Base-by-base conservation (phyloP, 2,329 filamentous ascomycete species). In the Microsporum ferrugineum region DNA sequence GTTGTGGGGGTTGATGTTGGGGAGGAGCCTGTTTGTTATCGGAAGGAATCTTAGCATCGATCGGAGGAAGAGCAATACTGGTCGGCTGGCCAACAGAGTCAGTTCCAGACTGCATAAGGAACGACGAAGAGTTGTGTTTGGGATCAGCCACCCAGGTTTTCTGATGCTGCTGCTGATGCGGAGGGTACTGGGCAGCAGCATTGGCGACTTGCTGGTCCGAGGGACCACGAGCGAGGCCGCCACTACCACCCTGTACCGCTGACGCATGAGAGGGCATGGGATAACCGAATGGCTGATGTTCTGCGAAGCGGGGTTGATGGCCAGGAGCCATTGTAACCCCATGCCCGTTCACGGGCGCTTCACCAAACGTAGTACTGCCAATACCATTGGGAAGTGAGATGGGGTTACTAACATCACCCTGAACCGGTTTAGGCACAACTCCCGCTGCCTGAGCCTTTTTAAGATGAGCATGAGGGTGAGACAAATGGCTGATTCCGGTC, bases 401-500 rank as follows among this genome's bases (percentile, higher is more conserved):
- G 69, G 71, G 68, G 67, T 69, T 76, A 73, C 72, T 75, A 70
- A 76, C 76, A 75, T 74, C 74, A 72, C 74, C 74, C 72, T 75
- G 72, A 67, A 73, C 66, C 64, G 72, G 68, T 66, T 77, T 77
- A 27, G 69, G 71, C 63, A 74, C 68, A 67, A 75, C 73, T 36
- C 71, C 73, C 63, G 74, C 75, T 61, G 75, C 75, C 69, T 78
- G 78, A 69, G 75, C 74, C 78, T 91, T 91, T 80, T 91, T 92
- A 71, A 94, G 82, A 76, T 95, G 89, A 66, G 89, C 88, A 75
- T 92, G 88, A 39, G 91, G 89, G 76, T 96, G 91, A 68, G 91
- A 95, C 75, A 99, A 77, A 78, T 99, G 94, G 71, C 89, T 96
- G 65, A 90, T 90, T 68, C 91, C 91, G 14, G 91, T 96, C 60